Evolutionary conservation across 2,329 filamentous ascomycete species (phyloP), one percentile per base, ranked within the genome.

Genomic region (Fusarium caatingaense): DNA sequence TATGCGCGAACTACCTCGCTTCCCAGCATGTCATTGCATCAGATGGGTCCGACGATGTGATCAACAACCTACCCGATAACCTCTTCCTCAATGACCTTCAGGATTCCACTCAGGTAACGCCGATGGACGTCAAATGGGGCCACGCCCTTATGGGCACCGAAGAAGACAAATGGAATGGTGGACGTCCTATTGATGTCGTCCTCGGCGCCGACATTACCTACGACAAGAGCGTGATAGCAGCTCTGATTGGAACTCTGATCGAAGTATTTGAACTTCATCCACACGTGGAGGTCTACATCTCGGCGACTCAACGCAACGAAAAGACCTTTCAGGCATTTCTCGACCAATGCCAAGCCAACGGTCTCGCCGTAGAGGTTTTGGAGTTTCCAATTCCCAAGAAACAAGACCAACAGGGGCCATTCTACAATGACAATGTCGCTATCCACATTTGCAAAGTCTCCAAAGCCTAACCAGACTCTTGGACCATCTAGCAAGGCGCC

Each of bases 121-220:
- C 85, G 2, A 87, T 85, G 77, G 84, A 89, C 6, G 76, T 93
- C 32, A 85, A 84, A 76, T 93, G 91, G 91, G 91, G 91, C 1
- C 82, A 86, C 65, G 85, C 85, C 0, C 77, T 90, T 6, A 78
- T 88, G 49, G 87, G 86, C 6, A 87, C 84, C 0, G 89, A 90
- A 77, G 85, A 89, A 56, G 75, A 83, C 55, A 77, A 78, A 47
- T 87, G 86, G 86, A 84, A 85, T 69, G 81, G 80, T 21, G 83
- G 82, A 20, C 74, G 76, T 7, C 72, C 76, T 4, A 77, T 88
- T 46, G 90, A 94, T 76, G 79, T 93, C 7, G 85, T 94, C 4
- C 79, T 95, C 28, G 93, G 92, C 6, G 91, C 92, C 34, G 92
- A 95, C 77, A 87, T 95, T 78, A 94, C 91, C 1, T 95, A 94